Evolutionary conservation across 176 grass and related monocot species (phyloP), one percentile per base, ranked within the genome.

Genomic region (Oryza brachyantha): DNA sequence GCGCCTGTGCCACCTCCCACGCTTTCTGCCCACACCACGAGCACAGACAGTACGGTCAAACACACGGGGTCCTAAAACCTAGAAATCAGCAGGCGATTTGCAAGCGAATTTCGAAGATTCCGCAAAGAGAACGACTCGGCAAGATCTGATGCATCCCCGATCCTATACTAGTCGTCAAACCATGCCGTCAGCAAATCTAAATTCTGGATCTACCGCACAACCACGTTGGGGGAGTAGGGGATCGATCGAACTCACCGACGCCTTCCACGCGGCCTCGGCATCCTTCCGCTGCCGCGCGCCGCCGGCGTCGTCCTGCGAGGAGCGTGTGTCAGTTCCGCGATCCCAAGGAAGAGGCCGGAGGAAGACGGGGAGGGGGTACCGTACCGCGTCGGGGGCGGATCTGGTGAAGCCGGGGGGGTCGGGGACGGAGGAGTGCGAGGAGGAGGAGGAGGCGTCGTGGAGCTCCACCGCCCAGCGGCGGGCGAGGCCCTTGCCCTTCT

Each of bases 391-490:
- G 31, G 89, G 81, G 9, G 83, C 58, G 65, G 92, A 93, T 89
- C 92, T 89, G 70, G 79, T 78, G 81, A 95, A 99, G 63, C 96
- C 92, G 0, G 89, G 88, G 0, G 93, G 93, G 45, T 96, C 93
- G 77, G 92, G 85, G 72, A 92, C 64, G 71, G 79, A 62, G 14
- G 85, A 31, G 5, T 40, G 40, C 12, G 83, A 81, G 13, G 88
- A 85, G 26, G 90, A 91, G 75, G 88, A 91, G 34, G 78, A 88
- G 11, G 86, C 78, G 39, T 84, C 83, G 77, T 84, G 69, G 63
- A 99, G 89, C 41, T 99, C 92, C 74, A 99, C 86, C 19, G 92
- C 92, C 96, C 96, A 99, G 75, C 92, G 85, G 60, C 92, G 89
- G 13, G 96, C 90, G 61, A 92, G 66, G n/a, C 87, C 96, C 70